Conservation (phyloP, 1,139 yeast genomes). For the Maudiozyma humilis region DNA sequence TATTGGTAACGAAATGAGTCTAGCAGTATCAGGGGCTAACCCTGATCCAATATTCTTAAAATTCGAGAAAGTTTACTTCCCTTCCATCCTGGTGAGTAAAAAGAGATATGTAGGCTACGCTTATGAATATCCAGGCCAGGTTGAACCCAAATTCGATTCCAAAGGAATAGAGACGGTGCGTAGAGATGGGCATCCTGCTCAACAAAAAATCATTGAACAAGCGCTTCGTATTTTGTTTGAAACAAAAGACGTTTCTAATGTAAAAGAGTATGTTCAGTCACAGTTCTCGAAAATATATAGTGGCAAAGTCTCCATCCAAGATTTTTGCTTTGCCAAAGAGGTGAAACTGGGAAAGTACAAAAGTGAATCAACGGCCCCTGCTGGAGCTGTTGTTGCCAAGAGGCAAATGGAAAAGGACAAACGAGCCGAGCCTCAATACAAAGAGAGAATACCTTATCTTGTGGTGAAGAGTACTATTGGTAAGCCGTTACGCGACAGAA, state of each 20-base stretch:
- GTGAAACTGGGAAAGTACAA: slow-evolving; percentile 80
- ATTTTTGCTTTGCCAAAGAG: slow-evolving; percentile 87
- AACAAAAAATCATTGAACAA: slow-evolving; percentile 71
- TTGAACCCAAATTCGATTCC: slow-evolving; percentile 71
- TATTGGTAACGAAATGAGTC: slow-evolving; percentile 65
- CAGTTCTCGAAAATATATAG: slow-evolving; percentile 60
- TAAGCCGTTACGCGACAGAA: slow-evolving; percentile 64
- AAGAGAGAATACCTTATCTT: slow-evolving; percentile 81
- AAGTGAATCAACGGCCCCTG: slow-evolving; percentile 64
- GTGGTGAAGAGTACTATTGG: slow-evolving; percentile 63
- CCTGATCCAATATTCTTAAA: slow-evolving; percentile 79
- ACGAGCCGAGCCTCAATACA: slow-evolving; percentile 75
- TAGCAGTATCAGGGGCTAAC: slow-evolving; percentile 51
- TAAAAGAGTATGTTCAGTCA: slow-evolving; percentile 53
- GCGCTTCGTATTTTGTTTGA: slow-evolving; percentile 62
- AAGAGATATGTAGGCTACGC: slow-evolving; percentile 86
- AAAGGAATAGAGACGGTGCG: slow-evolving; percentile 93
- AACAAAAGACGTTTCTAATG: slow-evolving; percentile 58
- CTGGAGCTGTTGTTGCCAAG: slow-evolving; percentile 79
- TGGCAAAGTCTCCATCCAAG: slow-evolving; percentile 61
- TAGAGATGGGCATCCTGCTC: slow-evolving; percentile 91
- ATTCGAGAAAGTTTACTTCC: slow-evolving; percentile 88
- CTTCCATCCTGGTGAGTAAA: slow-evolving; percentile 73
- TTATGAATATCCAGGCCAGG: slow-evolving; percentile 52
- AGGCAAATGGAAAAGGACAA: slow-evolving; percentile 55